These are phyloP conservation scores for Marasmius sp. DNA, from an alignment of 1,284 basidiomycete genomes.

Conservation along the genomic window DNA sequence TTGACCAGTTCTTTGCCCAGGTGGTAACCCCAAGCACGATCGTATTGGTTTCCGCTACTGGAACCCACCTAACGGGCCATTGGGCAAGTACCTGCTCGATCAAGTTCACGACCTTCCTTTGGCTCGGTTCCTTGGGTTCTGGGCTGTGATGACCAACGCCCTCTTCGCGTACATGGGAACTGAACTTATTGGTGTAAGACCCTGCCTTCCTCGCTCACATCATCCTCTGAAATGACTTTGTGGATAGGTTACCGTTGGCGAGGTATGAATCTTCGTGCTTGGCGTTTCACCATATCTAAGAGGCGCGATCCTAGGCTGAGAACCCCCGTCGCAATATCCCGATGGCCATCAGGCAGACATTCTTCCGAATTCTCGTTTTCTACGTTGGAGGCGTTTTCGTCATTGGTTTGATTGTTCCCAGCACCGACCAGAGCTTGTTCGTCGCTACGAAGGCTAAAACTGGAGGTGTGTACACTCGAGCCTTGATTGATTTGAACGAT, in stretches of 20 bases:
- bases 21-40: constrained; percentile 64
- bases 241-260: constrained; percentile 44
- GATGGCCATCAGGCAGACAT: constrained; percentile 47
- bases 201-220: not conserved
- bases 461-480: constrained; percentile 34
- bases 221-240: not conserved
- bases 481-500: not conserved
- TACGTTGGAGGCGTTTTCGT: constrained; percentile 71
- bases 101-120: constrained; percentile 47
- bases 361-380: constrained; percentile 59
- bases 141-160: constrained; percentile 51
- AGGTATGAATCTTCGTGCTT: constrained; percentile 23
- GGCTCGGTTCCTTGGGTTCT: constrained; percentile 61
- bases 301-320: constrained; percentile 30
- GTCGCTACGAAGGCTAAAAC: constrained; percentile 57
- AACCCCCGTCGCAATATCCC: constrained; percentile 48
- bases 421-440: constrained; percentile 48
- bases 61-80: constrained; percentile 45
- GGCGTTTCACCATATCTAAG: not conserved
- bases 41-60: constrained; percentile 69
- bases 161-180: constrained; percentile 50
- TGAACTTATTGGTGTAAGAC: constrained; percentile 44
- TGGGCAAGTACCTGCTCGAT: constrained; percentile 44
- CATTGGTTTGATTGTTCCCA: constrained; percentile 61
- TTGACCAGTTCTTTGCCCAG: constrained; percentile 24